Base-by-base conservation (phyloP, 78 protist genomes). In the Pigoraptor vietnamica region DNA sequence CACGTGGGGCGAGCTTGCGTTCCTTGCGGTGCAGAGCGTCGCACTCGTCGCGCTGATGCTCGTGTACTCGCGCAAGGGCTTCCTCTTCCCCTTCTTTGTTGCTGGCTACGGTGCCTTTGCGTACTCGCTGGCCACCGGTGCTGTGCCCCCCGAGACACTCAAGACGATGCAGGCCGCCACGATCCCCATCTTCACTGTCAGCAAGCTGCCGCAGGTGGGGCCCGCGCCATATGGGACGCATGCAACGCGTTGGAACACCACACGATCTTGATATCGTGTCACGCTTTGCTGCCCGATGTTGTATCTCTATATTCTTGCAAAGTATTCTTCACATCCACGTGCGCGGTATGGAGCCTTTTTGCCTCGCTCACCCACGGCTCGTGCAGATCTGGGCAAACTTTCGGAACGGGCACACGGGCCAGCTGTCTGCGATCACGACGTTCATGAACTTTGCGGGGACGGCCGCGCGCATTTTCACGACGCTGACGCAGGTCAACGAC, bases 401-500 rank as follows among this genome's bases (percentile, higher is more conserved):
- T 39, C 38, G 81, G 23, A 40, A 86, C 37, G 92, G 93, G 67
- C 40, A 88, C 93, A 95, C 97, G 39, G 96, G 97, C 35, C 94
- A 93, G 90, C 93, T 96, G 32, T 91, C 97, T 40, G 87, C 95
- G 88, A 37, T 94, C 48, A 97, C 98, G 1, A 40, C 81, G 39
- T 67, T 90, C 79, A 90, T 97, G n/a, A 86, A 91, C 86, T 89
- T 95, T 19, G 96, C 91, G 38, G 98, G 98, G 37, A 40, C 95
- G 86, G 79, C 81, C n/a, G 97, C 96, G 37, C 95, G 98, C 86
- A 93, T 95, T 1, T 95, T 97, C 94, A 97, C 98, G 37, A 95
- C 97, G 0, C 36, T 95, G 35, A 89, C 67, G 39, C 94, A 97
- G 92, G 96, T 96, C 83, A 40, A 83, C 38, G 95, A 96, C 92